Base-by-base conservation (phyloP, 768 basidiomycete genomes). In the Pleurotus eryngii region DNA sequence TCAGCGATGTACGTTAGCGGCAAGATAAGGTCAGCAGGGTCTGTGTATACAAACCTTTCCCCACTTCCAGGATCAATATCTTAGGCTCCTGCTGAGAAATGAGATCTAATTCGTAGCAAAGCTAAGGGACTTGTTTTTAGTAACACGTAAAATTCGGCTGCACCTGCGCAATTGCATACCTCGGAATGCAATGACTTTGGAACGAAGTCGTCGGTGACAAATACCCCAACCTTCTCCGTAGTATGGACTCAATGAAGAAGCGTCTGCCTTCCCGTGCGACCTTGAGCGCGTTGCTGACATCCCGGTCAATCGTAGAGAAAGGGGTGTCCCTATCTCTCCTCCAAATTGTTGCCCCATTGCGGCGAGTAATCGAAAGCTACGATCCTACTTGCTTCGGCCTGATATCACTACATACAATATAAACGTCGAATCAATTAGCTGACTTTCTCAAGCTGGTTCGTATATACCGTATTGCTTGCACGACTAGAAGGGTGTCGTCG, bases 61-160 rank as follows among this genome's bases (percentile, higher is more conserved):
- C 39, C 38, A 7, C 56, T 61, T 18, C 60, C 49, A 30, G 61
- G 61, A 55, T 62, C 59, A 24, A 57, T 60, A 18, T 62, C 61
- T 42, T 35, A 5, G 59, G 61, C 35, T 62, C 61, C 8, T 30
- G 51, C 20, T 26, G 40, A 12, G 61, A 49, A 17, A 62, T 43
- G 8, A 56, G 30, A 50, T 60, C 50, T 17, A 62, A 30, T 55
- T 60, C 60, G 5, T 35, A 43, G 38, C 49, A 12, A 11, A 61
- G 47, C 60, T 59, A 57, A 43, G 12, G 27, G 17, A 3, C 39
- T 12, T 9, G 17, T 9, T 30, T 30, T 30, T 30, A 30, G 6
- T 30, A 30, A 30, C 30, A 30, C 30, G 6, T 9, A 8, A 8
- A 30, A 30, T 30, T 9, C 30, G 27, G 27, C 7, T 30, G 6